These are phyloP conservation scores for Tetracladium marchalianum DNA, from an alignment of 495 filamentous ascomycete genomes.

Conservation along the genomic window DNA sequence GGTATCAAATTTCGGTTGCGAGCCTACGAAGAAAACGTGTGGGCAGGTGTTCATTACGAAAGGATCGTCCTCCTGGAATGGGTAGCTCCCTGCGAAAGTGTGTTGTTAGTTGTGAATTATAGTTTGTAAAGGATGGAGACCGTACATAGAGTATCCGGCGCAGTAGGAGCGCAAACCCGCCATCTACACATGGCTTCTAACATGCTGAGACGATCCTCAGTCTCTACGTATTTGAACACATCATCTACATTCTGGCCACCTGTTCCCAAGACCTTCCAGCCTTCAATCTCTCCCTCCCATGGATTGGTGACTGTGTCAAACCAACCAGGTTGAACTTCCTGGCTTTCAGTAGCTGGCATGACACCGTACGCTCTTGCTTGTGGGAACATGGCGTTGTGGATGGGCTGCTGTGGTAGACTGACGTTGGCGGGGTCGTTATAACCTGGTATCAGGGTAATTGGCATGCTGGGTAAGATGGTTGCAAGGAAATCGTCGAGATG, in stretches of 20 bases:
- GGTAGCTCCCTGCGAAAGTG: constrained; percentile 67
- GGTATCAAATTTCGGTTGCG: constrained; percentile 75
- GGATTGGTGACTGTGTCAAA: constrained; percentile 91
- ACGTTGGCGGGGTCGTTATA: constrained; percentile 69
- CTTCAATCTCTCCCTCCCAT: constrained; percentile 81
- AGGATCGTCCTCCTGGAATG: constrained; percentile 83
- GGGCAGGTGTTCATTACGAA: constrained; percentile 78
- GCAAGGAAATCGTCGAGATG: constrained; percentile 77
- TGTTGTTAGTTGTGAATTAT: constrained; percentile 1
- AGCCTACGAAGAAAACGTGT: constrained; percentile 84
- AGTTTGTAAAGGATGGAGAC: constrained; percentile 21
- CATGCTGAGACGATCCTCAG: constrained; percentile 66
- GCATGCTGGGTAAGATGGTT: constrained; percentile 68
- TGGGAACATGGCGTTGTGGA: constrained; percentile 77
- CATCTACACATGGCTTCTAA: constrained; percentile 89
- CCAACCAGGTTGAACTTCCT: constrained; percentile 55
- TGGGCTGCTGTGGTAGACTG: constrained; percentile 69
- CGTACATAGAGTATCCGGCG: constrained; percentile 92
- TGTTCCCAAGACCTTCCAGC: constrained; percentile 73
- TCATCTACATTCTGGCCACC: constrained; percentile 92
- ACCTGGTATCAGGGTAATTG: constrained; percentile 72
- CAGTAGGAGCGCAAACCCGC: constrained; percentile 87
- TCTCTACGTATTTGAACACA: constrained; percentile 78
- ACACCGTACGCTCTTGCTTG: constrained; percentile 57
- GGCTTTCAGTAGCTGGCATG: constrained; percentile 31